Evolutionary conservation across 179 eudicot genomes (phyloP).

Genomic region (Heliamphora pulchella): DNA sequence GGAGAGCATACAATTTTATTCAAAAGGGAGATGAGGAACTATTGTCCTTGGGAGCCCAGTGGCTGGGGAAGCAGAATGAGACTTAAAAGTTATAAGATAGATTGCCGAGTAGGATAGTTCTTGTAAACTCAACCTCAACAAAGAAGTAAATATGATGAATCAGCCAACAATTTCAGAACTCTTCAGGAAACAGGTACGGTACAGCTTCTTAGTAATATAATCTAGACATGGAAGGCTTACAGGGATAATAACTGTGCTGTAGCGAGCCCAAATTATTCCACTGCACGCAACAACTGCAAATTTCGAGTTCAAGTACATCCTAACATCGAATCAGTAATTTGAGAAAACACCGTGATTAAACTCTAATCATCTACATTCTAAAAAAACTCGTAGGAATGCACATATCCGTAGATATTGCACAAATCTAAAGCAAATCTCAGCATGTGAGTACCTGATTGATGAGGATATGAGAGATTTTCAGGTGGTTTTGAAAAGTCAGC

Average conservation of each 20-base stretch:
- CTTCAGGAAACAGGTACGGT: not conserved
- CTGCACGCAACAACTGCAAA: conserved; percentile 37
- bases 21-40: not conserved
- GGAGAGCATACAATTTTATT: too few relatives aligned
- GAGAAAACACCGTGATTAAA: too few relatives aligned
- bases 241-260: conserved; percentile 42
- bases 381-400: not conserved
- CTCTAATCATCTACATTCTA: not conserved
- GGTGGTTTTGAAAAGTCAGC: conserved; percentile 50
- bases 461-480: conserved; percentile 41
- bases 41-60: not conserved
- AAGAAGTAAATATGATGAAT: too few relatives aligned
- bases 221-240: conserved; percentile 21
- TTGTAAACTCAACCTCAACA: conserved; percentile 1
- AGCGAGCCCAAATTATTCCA: conserved; percentile 47
- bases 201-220: not conserved
- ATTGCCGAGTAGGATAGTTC: not conserved
- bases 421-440: too few relatives aligned
- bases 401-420: too few relatives aligned
- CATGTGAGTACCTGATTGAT: conserved; percentile 32
- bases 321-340: not conserved
- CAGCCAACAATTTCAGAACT: not conserved
- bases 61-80: too few relatives aligned
- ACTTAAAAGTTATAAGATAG: not conserved
- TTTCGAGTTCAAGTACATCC: not conserved